Conservation (phyloP, 768 basidiomycete genomes). For the Panus rudis region DNA sequence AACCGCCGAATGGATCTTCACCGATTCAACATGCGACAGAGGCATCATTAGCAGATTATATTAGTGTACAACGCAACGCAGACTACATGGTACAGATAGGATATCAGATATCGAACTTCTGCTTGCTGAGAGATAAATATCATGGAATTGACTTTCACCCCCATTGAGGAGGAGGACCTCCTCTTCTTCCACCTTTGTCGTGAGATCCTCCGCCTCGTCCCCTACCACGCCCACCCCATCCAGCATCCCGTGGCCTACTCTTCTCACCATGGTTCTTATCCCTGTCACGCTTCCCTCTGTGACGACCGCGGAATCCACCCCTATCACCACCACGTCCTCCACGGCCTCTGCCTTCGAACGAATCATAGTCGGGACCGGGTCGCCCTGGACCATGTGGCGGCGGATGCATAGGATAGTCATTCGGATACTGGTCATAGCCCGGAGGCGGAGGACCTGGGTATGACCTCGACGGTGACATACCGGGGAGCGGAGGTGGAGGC, state of each 20-base stretch:
- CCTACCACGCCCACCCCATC: slow-evolving; percentile 9
- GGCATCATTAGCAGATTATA: no score
- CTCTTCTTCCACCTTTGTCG: slow-evolving; percentile 2
- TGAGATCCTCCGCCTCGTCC: slow-evolving; percentile 4
- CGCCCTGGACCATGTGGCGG: background rate
- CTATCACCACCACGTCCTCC: slow-evolving; percentile 5
- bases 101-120: no score
- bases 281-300: slow-evolving; percentile 1
- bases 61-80: no score
- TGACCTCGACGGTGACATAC: background rate
- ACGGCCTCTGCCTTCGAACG: background rate
- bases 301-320: background rate
- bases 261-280: background rate
- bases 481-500: background rate
- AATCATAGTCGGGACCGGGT: slow-evolving; percentile 4
- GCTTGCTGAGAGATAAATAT: no score
- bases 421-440: no score
- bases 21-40: no score
- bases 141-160: background rate
- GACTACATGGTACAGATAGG: no score
- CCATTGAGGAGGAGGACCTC: background rate
- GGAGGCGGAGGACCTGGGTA: no score
- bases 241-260: slow-evolving; percentile 9
- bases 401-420: background rate
- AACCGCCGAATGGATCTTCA: no score